Base-by-base conservation (phyloP, 352 stramenopile species). In the Pythium myriotylum region DNA sequence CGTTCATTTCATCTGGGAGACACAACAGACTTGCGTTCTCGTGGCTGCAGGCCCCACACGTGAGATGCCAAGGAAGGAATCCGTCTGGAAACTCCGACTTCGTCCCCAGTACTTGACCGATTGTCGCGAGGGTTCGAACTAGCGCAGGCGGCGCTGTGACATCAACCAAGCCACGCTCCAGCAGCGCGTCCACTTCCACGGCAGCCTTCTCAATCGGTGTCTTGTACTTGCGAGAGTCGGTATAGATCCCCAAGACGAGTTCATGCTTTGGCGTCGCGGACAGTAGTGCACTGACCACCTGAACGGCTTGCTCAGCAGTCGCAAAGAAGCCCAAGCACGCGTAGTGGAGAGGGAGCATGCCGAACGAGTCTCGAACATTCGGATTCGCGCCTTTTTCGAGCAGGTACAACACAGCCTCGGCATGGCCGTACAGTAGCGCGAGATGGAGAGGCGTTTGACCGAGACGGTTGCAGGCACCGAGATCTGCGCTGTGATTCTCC, bases 371-470 rank as follows among this genome's bases (percentile, higher is more conserved):
- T 13, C 70, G 71, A 8, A 88, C 53, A 23, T 89, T 92, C 6
- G 81, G 81, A 48, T 88, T 90, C 16, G 81, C 76, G 9, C 73
- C 77, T 50, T 67, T 68, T 9, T 32, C 29, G 1, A 93, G 47
- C 17, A 92, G 58, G 16, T 77, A 64, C n/a, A 70, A 62, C 0
- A 52, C 80, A 16, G 81, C 70, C 1, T 61, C 62, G 0, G 48
- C 62, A 48, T 92, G 83, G 0, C 81, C 85, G 60, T 89, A 76
- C 16, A 92, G 39, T n/a, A 94, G 40, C 2, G 81, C 76, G 35
- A 89, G 47, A 29, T 94, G 85, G 14, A 94, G 65, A 0, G 81
- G 64, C 16, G 83, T 91, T 23, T 91, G 85, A 0, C 81, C 83
- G 12, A 88, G 48, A 0, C 52, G 57, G 24, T 92, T 94, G 68